These are phyloP conservation scores for Lentinula novae-zelandiae DNA, from an alignment of 1,284 basidiomycete species.

Conservation along the genomic window DNA sequence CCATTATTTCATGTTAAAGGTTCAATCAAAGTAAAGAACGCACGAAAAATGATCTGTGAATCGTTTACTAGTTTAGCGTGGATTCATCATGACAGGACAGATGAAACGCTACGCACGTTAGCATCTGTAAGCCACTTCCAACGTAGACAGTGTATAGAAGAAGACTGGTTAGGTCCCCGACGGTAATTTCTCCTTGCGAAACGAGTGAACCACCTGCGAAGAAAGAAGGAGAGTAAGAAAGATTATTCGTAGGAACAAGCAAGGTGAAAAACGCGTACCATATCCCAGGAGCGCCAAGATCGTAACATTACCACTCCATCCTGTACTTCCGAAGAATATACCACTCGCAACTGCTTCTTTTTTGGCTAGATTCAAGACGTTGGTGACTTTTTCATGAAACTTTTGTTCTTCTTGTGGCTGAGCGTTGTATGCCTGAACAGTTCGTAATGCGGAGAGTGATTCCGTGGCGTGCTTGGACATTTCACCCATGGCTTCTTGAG, in stretches of 20 bases:
- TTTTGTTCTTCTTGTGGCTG: constrained; percentile 69
- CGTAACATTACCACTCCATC: constrained; percentile 94
- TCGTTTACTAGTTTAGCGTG: not conserved
- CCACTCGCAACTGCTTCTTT: constrained; percentile 91
- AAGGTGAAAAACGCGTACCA: constrained; percentile 40
- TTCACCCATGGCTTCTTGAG: constrained; percentile 92
- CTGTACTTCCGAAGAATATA: constrained; percentile 91
- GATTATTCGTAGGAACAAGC: not conserved
- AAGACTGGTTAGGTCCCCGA: constrained; percentile 88
- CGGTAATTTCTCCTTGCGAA: constrained; percentile 81
- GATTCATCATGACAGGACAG: not conserved
- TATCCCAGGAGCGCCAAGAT: constrained; percentile 89
- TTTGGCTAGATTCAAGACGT: constrained; percentile 74
- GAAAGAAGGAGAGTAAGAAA: not conserved
- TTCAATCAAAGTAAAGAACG: constrained; percentile 17
- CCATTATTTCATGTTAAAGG: too few species aligned
- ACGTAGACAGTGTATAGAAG: constrained; percentile 93
- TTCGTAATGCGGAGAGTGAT: constrained; percentile 88
- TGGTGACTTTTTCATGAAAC: constrained; percentile 63
- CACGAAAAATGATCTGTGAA: constrained; percentile 54
- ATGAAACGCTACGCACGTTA: constrained; percentile 53
- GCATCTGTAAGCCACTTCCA: constrained; percentile 75
- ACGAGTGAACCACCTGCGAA: constrained; percentile 83
- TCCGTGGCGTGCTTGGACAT: constrained; percentile 95
- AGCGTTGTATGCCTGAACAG: constrained; percentile 90